Base-by-base conservation (phyloP, 2,329 filamentous ascomycete genomes). In the Stachybotrys echinatus region DNA sequence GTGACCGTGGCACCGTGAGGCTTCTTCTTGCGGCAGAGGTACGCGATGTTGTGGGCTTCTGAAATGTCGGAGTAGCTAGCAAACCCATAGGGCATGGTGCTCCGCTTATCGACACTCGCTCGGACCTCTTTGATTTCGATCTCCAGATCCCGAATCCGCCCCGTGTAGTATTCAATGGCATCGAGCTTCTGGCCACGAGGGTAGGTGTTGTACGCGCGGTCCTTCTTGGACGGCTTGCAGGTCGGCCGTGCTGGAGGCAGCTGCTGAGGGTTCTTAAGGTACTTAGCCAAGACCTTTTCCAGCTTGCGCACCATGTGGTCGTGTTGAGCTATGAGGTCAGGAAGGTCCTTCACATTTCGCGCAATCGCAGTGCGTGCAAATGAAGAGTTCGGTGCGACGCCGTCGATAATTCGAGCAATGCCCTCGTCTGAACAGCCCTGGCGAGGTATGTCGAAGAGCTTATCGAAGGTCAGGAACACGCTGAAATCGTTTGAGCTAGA, bases 41-140 rank as follows among this genome's bases (percentile, higher is more conserved):
- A 95, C 12, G 92, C 94, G 54, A 95, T 91, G 19, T 81, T 82
- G 63, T 99, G 94, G 0, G 94, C 90, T 59, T 95, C 89, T 51
- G 85, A 79, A 49, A 99, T 95, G 40, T 85, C 86, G 40, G 92
- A 84, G 71, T 94, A 99, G 60, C 90, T 96, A 8, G 92, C 92
- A 65, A 99, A 99, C 0, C 94, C 94, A 63, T 92, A 99, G 0
- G 89, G 79, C 79, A 95, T 87, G 17, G 92, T 87, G 64, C 92
- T 89, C 46, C 92, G 84, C 65, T 86, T 90, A 68, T 97, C 92
- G 7, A 99, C 84, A 1, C 84, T 84, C 38, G 83, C 79, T 12
- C 94, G 84, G 2, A 92, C 87, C 54, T 94, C 84, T 62, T 88
- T 89, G 68, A 99, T 91, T 63, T 95, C 83, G 12, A 83, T 68